Percentiles rank a stretch among this genome's conserved stretches.
These are phyloP conservation scores for Hypoxylon intermedium DNA, from an alignment of 495 filamentous ascomycete species.

Conservation along the genomic window DNA sequence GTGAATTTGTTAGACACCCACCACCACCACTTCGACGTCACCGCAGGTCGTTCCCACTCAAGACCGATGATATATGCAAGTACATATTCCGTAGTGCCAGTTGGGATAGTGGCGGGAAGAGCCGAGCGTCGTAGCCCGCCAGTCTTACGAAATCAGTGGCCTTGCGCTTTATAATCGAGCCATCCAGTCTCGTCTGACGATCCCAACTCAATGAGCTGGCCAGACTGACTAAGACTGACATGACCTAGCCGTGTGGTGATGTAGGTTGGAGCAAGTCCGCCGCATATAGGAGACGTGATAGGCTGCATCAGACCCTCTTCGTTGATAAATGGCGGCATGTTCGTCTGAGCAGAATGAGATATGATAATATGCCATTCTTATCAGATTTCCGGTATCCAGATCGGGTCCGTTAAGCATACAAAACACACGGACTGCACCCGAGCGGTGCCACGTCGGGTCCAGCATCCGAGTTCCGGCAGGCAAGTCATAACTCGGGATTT, in stretches of 20 bases:
- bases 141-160: conserved; percentile 32
- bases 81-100: no score
- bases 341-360: conserved; percentile 9
- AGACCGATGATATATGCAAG: conserved; percentile 6
- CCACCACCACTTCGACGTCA: conserved; percentile 7
- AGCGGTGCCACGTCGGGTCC: conserved; percentile 26
- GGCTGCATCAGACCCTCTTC: conserved; percentile 7
- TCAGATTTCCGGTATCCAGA: conserved; percentile 34
- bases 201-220: conserved; percentile 25
- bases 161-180: conserved; percentile 10
- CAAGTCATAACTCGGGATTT: neutral
- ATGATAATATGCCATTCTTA: conserved; percentile 1
- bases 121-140: conserved; percentile 31
- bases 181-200: conserved; percentile 18
- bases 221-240: conserved; percentile 37
- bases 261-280: conserved; percentile 4
- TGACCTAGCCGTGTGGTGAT: conserved; percentile 11
- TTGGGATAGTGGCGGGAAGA: conserved; percentile 25
- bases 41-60: conserved; percentile 24
- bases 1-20: conserved; percentile 8
- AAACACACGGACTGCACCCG: conserved; percentile 26
- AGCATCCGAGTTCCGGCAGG: conserved; percentile 33
- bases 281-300: conserved; percentile 7
- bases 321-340: conserved; percentile 15
- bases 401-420: conserved; percentile 26